These are phyloP conservation scores for Gnetum montanum DNA, from an alignment of 75 land plant species.

Conservation along the genomic window DNA sequence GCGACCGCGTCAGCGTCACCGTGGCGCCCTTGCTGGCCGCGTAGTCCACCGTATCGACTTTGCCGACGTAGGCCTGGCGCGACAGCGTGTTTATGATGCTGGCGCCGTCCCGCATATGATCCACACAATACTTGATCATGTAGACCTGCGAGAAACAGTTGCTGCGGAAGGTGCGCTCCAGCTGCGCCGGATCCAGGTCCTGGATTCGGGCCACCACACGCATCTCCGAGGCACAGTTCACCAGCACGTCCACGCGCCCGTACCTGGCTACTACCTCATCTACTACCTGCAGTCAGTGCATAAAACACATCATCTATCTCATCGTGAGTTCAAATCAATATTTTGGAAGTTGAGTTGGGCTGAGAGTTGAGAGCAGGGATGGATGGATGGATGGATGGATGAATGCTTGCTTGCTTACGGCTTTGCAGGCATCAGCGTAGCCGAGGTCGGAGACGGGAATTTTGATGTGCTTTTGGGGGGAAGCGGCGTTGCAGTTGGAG, in stretches of 20 bases:
- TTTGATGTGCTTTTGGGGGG: constrained; percentile 31
- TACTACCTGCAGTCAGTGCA: constrained; percentile 50
- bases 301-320: neutral
- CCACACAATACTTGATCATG: constrained; percentile 8
- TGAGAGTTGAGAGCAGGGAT: neutral
- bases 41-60: constrained; percentile 48
- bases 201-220: constrained; percentile 28
- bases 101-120: constrained; percentile 31
- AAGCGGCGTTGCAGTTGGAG: constrained; percentile 27
- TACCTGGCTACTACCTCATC: constrained; percentile 51
- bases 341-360: neutral
- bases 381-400: too few relatives aligned
- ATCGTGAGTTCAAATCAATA: neutral
- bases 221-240: constrained; percentile 83
- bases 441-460: constrained; percentile 53
- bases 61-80: constrained; percentile 59
- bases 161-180: constrained; percentile 67
- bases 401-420: constrained; percentile 20
- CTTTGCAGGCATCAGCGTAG: constrained; percentile 69
- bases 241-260: constrained; percentile 72
- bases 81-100: constrained; percentile 71
- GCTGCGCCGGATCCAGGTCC: constrained; percentile 42
- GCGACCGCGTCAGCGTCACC: constrained; percentile 54
- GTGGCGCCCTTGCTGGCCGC: constrained; percentile 74
- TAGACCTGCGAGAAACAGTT: constrained; percentile 72